Percentiles rank a stretch among this genome's conserved stretches.
Evolutionary conservation across 202 grass and related monocot species (phyloP).

Genomic region (Zoysia matrella): DNA sequence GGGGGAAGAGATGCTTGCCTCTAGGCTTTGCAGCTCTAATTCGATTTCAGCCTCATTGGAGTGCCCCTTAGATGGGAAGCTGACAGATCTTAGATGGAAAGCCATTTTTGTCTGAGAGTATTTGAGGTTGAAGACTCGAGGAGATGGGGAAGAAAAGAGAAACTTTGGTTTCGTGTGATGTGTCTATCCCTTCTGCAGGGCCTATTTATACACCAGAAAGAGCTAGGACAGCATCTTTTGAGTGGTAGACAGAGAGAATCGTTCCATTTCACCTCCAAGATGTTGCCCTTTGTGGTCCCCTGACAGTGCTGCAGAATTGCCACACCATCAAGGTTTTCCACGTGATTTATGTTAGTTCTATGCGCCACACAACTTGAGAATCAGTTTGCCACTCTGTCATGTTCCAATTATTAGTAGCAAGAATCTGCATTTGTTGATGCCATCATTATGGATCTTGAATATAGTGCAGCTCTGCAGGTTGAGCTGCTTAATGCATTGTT

Average conservation of each 20-base stretch:
- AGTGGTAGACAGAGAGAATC: constrained; percentile 39
- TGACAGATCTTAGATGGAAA: constrained; percentile 56
- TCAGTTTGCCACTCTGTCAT: constrained; percentile 32
- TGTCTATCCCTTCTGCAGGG: constrained; percentile 5
- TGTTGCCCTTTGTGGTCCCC: constrained; percentile 38
- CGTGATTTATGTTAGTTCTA: constrained; percentile 28
- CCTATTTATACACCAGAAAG: constrained; percentile 42
- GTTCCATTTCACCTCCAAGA: constrained; percentile 25
- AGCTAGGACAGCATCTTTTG: constrained; percentile 15
- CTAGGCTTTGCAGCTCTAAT: constrained; percentile 41
- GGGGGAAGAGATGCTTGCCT: constrained; percentile 20
- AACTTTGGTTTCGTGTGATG: constrained; percentile 38
- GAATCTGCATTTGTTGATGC: constrained; percentile 36
- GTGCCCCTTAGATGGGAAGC: constrained; percentile 55
- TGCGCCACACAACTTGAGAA: neutral
- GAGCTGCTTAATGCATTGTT: constrained; percentile 11
- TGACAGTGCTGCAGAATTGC: constrained; percentile 16
- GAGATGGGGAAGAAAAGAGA: constrained; percentile 5
- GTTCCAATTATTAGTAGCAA: constrained; percentile 38
- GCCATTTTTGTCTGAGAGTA: constrained; percentile 42
- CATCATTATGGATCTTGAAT: constrained; percentile 13
- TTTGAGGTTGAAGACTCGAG: constrained; percentile 10
- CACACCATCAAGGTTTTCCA: constrained; percentile 37
- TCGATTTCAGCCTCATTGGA: constrained; percentile 47
- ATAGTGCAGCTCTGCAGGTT: neutral